Evolutionary conservation across 331 rosid species (phyloP).

Genomic region (Quercus tomentella): DNA sequence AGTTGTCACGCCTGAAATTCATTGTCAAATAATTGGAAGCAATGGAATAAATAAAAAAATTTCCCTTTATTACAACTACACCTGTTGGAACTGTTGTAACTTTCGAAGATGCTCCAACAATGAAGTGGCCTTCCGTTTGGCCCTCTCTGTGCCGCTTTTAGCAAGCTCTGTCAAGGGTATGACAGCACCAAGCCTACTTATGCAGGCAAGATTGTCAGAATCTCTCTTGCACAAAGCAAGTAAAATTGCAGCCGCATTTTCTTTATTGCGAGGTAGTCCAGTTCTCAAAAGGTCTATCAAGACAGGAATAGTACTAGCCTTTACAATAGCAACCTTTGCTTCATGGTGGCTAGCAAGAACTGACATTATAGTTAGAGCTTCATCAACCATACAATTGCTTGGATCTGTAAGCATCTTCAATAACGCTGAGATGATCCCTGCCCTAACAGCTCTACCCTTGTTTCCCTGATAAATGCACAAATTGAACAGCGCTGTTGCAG

Average conservation of each 20-base stretch:
- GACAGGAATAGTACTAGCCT: conserved; percentile 88
- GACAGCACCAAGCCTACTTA: conserved; percentile 83
- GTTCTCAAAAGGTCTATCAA: conserved; percentile 81
- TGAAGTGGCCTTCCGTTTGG: conserved; percentile 87
- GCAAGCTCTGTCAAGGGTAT: conserved; percentile 81
- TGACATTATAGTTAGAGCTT: conserved; percentile 89
- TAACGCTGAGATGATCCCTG: conserved; percentile 72
- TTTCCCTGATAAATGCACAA: conserved; percentile 95
- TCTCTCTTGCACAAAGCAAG: conserved; percentile 89
- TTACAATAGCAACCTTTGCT: conserved; percentile 70
- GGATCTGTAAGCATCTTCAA: conserved; percentile 83
- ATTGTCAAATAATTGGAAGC: conserved; percentile 40
- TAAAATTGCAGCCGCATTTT: conserved; percentile 82
- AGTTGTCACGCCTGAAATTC: conserved; percentile 42
- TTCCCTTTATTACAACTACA: conserved; percentile 14
- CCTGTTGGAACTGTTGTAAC: conserved; percentile 51
- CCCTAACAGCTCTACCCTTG: conserved; percentile 86
- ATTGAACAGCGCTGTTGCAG: conserved; percentile 89
- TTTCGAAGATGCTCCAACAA: conserved; percentile 81
- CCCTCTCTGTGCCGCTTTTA: conserved; percentile 78
- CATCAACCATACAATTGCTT: conserved; percentile 75
- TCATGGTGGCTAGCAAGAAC: conserved; percentile 94
- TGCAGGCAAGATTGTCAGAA: conserved; percentile 60
- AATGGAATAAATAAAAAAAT: conserved; percentile 26
- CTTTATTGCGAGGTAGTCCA: conserved; percentile 84